Evolutionary conservation across 2,329 filamentous ascomycete genomes (phyloP), one percentile per base, ranked within the genome.

Genomic region (Fusarium tuaranense): DNA sequence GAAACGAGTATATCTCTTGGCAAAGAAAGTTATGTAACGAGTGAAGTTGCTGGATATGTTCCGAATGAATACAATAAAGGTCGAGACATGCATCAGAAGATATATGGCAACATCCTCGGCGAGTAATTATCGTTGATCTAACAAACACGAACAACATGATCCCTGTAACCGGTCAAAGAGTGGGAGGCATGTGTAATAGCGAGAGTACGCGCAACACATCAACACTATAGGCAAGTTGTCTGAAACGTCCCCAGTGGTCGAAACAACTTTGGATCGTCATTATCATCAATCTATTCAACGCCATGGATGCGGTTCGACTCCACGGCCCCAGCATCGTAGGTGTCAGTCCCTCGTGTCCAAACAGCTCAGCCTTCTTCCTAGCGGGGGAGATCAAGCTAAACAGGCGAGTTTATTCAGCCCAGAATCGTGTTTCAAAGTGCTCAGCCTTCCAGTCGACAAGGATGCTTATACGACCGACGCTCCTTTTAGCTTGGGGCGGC

Each of bases 341-440:
- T 44, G 41, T 51, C 41, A 53, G 53, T 61, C 34, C 57, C 64
- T 66, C 65, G 65, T 67, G 44, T 67, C 46, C 18, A 36, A 36
- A 8, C 38, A 38, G 14, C 65, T 63, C 58, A 63, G 58, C 58
- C 65, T 39, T 57, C 64, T 48, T 53, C 14, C 25, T 27, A 41
- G 46, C 30, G 25, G 63, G 30, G 39, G 34, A 30, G 30, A 36
- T 34, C n/a, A 32, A 62, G 30, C 51, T 55, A n/a, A 41, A 36
- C 14, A 20, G 51, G n/a, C 25, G 38, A 25, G 25, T n/a, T 34
- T 58, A 7, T 41, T 58, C 46, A 65, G 38, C 62, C 51, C 48
- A 27, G 32, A 34, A 38, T 65, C 36, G 58, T 14, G 53, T 65
- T 34, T 65, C 53, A 48, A 46, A 25, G 53, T 65, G 63, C 63